A percentile compares a stretch with the other conserved stretches of the same genome.
Evolutionary conservation across 2,329 filamentous ascomycete species (phyloP).

Genomic region (Neocucurbitaria cava): DNA sequence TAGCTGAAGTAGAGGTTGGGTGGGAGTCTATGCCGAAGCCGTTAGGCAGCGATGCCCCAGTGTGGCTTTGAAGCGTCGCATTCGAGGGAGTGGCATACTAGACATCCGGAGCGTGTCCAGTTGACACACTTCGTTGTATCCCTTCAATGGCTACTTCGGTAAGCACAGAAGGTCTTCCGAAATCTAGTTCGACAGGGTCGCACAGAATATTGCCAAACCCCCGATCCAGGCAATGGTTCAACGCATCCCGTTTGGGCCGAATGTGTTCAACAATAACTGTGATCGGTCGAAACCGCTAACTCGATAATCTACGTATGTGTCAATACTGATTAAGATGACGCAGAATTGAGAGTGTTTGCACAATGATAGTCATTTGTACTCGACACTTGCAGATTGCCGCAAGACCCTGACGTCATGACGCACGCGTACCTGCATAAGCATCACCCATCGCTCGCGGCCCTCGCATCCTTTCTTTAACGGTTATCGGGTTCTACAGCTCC

Average conservation of each 20-base stretch:
- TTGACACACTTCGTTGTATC: no score
- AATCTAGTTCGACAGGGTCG: no score
- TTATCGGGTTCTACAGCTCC: not conserved
- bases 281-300: no score
- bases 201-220: no score
- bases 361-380: not conserved
- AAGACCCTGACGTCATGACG: not conserved
- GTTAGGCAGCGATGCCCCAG: slow-evolving; percentile 56
- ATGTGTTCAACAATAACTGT: no score
- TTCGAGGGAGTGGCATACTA: not conserved
- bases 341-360: no score
- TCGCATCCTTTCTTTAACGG: not conserved
- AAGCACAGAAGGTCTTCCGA: no score
- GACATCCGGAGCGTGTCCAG: not conserved
- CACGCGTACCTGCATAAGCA: not conserved
- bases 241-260: no score
- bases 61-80: slow-evolving; percentile 41
- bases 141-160: no score
- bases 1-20: slow-evolving; percentile 56
- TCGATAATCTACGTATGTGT: no score
- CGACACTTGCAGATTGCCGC: not conserved
- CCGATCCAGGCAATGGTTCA: no score
- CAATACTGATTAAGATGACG: no score
- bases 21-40: slow-evolving; percentile 62
- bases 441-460: not conserved